phyloP scores from a whole-genome alignment of 345 rosid genomes.

The Salix suchowensis region DNA sequence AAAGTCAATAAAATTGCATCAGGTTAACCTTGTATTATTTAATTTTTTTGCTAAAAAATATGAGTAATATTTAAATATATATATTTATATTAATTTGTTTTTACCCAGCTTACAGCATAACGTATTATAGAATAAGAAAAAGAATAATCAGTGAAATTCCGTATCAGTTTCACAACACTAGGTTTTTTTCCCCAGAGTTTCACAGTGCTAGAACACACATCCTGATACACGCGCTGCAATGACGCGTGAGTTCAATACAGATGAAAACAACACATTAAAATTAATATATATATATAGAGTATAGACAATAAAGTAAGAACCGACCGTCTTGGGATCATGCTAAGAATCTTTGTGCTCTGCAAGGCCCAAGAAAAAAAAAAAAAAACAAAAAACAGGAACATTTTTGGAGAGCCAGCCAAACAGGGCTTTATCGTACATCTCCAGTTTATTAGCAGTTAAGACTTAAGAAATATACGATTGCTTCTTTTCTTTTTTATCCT shows the following conservation, averaged over 20 bases:
- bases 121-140: not conserved
- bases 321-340: constrained; percentile 23
- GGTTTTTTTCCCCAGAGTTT: not conserved
- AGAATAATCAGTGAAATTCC: not conserved
- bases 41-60: too few relatives aligned
- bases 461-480: too few relatives aligned
- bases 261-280: not conserved
- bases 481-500: too few relatives aligned
- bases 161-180: not conserved
- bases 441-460: too few relatives aligned
- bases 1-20: too few relatives aligned
- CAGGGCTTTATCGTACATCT: not conserved
- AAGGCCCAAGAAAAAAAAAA: not conserved
- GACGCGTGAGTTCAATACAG: constrained; percentile 4
- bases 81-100: too few relatives aligned
- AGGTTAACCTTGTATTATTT: too few relatives aligned
- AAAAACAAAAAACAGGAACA: not conserved
- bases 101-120: too few relatives aligned
- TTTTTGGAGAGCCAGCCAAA: constrained; percentile 13
- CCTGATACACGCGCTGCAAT: not conserved
- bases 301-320: not conserved
- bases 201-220: too few relatives aligned
- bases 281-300: too few relatives aligned
- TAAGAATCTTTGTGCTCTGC: constrained; percentile 20
- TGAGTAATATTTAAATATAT: too few relatives aligned